Base-by-base conservation (phyloP, 2,329 filamentous ascomycete genomes). In the Neonectria ditissima region DNA sequence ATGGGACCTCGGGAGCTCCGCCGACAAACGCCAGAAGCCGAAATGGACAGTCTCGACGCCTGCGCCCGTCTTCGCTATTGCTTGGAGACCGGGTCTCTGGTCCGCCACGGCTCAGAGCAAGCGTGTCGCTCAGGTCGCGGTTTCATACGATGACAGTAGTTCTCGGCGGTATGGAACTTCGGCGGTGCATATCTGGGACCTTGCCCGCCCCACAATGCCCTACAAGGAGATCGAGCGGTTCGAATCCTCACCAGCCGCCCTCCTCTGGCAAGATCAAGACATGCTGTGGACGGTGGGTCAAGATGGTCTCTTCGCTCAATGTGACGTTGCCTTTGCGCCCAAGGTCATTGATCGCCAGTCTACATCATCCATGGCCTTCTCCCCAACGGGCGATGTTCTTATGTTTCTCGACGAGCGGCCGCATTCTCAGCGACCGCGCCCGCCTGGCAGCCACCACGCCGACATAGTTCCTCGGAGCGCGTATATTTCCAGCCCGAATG, bases 221-320 rank as follows among this genome's bases (percentile, higher is more conserved):
- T 91, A 89, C 72, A 89, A 90, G 67, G 86, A 89, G 69, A 84
- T 91, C 50, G 86, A 89, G 62, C 79, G 84, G 41, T 91, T 90
- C 66, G 84, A 87, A 22, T 81, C 74, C 28, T 84, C 87, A 3
- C 89, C 89, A 1, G 83, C 82, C 9, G 84, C 84, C 2, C 74
- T 91, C 16, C 76, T 89, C 7, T 92, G 89, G 89, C 87, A 86
- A 59, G 84, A 89, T 65, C 85, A 88, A 64, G 88, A 91, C 66
- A 81, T 90, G 48, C 77, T 92, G 1, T 92, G 89, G 89, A 89
- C 88, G 1, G 89, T 84, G 7, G 88, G 88, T 1, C 83, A 82
- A 24, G 89, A 91, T 66, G 87, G 87, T 0, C 75, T 83, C 3
- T 90, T 92, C 63, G 85, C 83, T 28, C 89, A 91, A 71, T 89